These are phyloP conservation scores for Clohesyomyces aquaticus DNA, from an alignment of 495 filamentous ascomycete species.

Conservation along the genomic window DNA sequence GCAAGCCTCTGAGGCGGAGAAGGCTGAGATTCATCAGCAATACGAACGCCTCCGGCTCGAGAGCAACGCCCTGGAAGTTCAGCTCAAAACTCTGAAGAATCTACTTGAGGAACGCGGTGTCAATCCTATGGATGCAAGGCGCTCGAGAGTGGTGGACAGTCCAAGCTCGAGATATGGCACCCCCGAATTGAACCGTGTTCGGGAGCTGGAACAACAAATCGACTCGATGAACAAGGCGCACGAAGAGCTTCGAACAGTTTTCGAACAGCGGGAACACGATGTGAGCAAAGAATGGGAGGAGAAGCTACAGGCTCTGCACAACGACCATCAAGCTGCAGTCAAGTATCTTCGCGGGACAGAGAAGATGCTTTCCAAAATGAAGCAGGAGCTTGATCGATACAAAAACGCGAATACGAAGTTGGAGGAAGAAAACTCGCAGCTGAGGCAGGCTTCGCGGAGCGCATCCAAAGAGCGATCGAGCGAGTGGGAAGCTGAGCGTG, in stretches of 20 bases:
- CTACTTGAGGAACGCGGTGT: conserved; percentile 86
- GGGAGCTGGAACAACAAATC: conserved; percentile 89
- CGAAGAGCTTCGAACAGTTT: conserved; percentile 75
- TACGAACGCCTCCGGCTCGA: conserved; percentile 84
- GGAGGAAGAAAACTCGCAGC: conserved; percentile 73
- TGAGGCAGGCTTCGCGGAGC: conserved; percentile 40
- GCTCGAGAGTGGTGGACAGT: conserved; percentile 63
- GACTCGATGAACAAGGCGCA: conserved; percentile 76
- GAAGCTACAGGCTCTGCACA: conserved; percentile 89
- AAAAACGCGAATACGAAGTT: conserved; percentile 83
- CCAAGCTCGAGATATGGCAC: conserved; percentile 72
- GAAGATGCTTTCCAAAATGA: conserved; percentile 98
- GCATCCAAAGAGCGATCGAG: conserved; percentile 51
- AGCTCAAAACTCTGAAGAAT: conserved; percentile 88
- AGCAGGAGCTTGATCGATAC: conserved; percentile 88
- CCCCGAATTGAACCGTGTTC: conserved; percentile 78
- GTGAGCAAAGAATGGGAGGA: conserved; percentile 83
- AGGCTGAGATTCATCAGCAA: conserved; percentile 75
- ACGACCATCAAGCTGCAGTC: conserved; percentile 98
- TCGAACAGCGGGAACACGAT: conserved; percentile 79
- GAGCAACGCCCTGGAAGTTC: conserved; percentile 84
- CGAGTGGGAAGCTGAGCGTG: conserved; percentile 80
- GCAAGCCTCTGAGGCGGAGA: conserved; percentile 73
- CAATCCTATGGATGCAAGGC: conserved; percentile 59
- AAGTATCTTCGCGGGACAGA: conserved; percentile 99